A percentile compares a stretch with the other conserved stretches of the same genome.
Evolutionary conservation across 2,329 filamentous ascomycete species (phyloP).

Genomic region (Aplosporella prunicola): DNA sequence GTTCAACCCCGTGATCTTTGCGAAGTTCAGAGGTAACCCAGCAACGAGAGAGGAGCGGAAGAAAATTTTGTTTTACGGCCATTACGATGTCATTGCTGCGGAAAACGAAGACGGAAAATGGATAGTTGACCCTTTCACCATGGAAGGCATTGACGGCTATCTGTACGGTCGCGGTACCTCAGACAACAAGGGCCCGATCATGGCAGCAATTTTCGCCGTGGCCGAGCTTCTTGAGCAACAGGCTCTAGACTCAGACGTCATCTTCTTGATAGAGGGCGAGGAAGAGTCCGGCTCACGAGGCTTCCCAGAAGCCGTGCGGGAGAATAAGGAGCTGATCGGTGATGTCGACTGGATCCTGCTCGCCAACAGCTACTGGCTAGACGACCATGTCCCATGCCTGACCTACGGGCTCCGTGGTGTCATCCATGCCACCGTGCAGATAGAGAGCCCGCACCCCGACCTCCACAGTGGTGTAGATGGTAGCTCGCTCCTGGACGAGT

Average conservation of each 20-base stretch:
- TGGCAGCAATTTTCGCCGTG: conserved; percentile 88
- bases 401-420: conserved; percentile 93
- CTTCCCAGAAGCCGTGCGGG: conserved; percentile 72
- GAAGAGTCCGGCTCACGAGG: conserved; percentile 91
- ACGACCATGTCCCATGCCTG: conserved; percentile 88
- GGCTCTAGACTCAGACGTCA: conserved; percentile 72
- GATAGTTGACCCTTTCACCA: conserved; percentile 79
- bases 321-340: conserved; percentile 76
- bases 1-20: conserved; percentile 88
- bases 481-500: conserved; percentile 80
- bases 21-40: conserved; percentile 72
- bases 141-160: conserved; percentile 83
- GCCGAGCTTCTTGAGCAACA: conserved; percentile 83
- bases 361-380: conserved; percentile 97
- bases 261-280: conserved; percentile 93
- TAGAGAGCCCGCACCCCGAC: conserved; percentile 79
- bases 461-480: conserved; percentile 96
- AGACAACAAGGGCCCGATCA: conserved; percentile 93
- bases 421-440: conserved; percentile 81
- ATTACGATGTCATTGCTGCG: conserved; percentile 93
- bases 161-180: conserved; percentile 93
- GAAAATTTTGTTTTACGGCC: conserved; percentile 91
- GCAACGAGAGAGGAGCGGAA: conserved; percentile 59
- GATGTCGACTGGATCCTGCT: conserved; percentile 88
- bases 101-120: conserved; percentile 76